A percentile compares a stretch with the other conserved stretches of the same genome.
Evolutionary conservation across 306 rosid species (phyloP).

Genomic region (Cyamopsis tetragonoloba): DNA sequence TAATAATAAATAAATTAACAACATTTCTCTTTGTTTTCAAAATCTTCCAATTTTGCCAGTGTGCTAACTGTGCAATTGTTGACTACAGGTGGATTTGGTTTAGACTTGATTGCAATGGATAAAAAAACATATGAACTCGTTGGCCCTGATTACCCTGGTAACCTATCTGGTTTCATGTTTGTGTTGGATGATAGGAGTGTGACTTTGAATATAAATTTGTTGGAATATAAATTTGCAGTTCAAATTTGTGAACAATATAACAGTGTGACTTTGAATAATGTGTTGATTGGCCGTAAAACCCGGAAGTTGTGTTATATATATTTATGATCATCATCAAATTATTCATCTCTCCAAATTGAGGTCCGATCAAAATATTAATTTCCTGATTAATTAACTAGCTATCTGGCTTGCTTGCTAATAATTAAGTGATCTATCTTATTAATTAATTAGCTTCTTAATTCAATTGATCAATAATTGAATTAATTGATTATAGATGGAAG

Average conservation of each 20-base stretch:
- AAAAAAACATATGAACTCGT: conserved; percentile 72
- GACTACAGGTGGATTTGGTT: conserved; percentile 91
- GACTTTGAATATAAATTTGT: too few species aligned
- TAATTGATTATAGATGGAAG: too few species aligned
- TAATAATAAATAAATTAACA: neutral
- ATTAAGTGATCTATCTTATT: too few species aligned
- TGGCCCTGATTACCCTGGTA: conserved; percentile 90
- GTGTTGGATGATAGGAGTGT: conserved; percentile 96
- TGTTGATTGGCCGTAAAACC: too few species aligned
- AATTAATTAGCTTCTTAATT: too few species aligned
- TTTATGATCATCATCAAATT: too few species aligned
- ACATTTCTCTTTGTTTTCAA: neutral
- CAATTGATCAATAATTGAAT: too few species aligned
- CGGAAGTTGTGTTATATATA: too few species aligned
- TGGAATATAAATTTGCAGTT: conserved; percentile 76
- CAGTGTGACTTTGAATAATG: conserved; percentile 47
- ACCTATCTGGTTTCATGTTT: conserved; percentile 78
- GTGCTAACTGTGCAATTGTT: conserved; percentile 3
- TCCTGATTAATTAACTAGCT: too few species aligned
- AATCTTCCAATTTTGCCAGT: neutral
- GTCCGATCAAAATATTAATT: too few species aligned
- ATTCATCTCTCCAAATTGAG: too few species aligned
- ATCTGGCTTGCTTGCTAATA: conserved; percentile 89
- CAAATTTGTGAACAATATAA: conserved; percentile 76
- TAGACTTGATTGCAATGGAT: conserved; percentile 83